Base-by-base conservation (phyloP, 2,329 filamentous ascomycete genomes). In the Fusarium bulbicola region DNA sequence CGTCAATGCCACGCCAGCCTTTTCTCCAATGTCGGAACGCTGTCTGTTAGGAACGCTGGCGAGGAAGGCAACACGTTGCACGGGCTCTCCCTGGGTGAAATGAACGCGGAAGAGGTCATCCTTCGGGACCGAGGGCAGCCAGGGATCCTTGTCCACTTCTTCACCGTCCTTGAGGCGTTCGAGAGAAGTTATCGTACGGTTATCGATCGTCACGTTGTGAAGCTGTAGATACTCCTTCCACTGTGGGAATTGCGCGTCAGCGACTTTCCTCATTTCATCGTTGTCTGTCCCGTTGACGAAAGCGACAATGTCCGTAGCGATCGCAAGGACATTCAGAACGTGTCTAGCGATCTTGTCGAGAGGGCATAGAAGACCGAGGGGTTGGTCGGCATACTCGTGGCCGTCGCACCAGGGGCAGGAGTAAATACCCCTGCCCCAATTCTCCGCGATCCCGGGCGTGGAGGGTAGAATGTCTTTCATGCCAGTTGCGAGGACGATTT, bases 341-440 rank as follows among this genome's bases (percentile, higher is more conserved):
- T 84, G 78, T 7, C 80, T 80, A 0, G 87, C 80, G 1, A 87
- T 80, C 34, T 86, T 81, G 4, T 81, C 74, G 0, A 90, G 78
- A 3, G 81, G 70, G 4, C 83, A 85, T 0, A 92, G 77, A 39
- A 91, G 82, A 3, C 89, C 89, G 3, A 91, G 82, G 1, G 84
- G 66, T 68, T 91, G 88, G 75, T 90, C 88, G 0, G 85, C 86
- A 77, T 91, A 88, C 79, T 91, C 89, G 70, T 87, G 84, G 18
- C 89, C 89, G 75, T 91, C 89, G 70, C 89, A 91, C 89, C 89
- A 91, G 0, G 89, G 88, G 61, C 89, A 91, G 88, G 89, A 91
- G 80, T 82, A 91, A 58, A 91, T 86, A 11, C 89, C 90, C 66
- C 87, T 84, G 54, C 88, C 89, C 85, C 87, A 91, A 74, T 85